Base-by-base conservation (phyloP, 495 filamentous ascomycete genomes). In the Penicillium goetzii region DNA sequence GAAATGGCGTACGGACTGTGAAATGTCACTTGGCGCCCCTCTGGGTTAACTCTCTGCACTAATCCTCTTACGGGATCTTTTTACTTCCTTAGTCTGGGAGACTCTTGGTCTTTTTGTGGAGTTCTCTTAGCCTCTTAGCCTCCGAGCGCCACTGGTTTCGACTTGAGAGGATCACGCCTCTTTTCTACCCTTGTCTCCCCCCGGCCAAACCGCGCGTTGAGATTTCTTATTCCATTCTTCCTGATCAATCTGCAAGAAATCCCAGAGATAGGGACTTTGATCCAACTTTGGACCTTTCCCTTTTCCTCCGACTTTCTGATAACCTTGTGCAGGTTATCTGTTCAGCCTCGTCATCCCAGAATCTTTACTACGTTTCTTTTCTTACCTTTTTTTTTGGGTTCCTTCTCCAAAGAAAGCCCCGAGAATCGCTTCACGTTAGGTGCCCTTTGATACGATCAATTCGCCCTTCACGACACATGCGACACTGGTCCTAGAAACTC, bases 171-270 rank as follows among this genome's bases (percentile, higher is more conserved):
- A 28, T 26, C 47, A 8, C 23, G 47, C 32, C 52, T 21, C 32
- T 55, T 33, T 55, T 55, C 19, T 55, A 33, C 50, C 32, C 52
- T 33, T n/a, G 19, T 34, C 32, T 30, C 11, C 52, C 52, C 30
- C 51, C 51, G 52, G 52, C 52, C 52, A 55, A 55, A 36, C 32
- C 52, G 52, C 30, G 52, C 28, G 30, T 55, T 55, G 52, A 36
- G 19, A 36, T 36, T 55, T 55, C n/a, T 30, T 51, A 25, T 14
- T 51, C n/a, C 21, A 14, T 30, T 10, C 47, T 51, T 17, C 23
- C 47, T 30, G 7, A 25, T 30, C 25, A 51, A 28, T 28, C 25
- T 30, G 25, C 47, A 30, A 25, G 38, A 43, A 10, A 19, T 43
- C 41, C 23, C 9, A 51, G 15, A 17, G 47, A 30, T 26, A 51